Evolutionary conservation across 257 asterid species (phyloP), one percentile per base, ranked within the genome.

Genomic region (Thymus mandschuricus): DNA sequence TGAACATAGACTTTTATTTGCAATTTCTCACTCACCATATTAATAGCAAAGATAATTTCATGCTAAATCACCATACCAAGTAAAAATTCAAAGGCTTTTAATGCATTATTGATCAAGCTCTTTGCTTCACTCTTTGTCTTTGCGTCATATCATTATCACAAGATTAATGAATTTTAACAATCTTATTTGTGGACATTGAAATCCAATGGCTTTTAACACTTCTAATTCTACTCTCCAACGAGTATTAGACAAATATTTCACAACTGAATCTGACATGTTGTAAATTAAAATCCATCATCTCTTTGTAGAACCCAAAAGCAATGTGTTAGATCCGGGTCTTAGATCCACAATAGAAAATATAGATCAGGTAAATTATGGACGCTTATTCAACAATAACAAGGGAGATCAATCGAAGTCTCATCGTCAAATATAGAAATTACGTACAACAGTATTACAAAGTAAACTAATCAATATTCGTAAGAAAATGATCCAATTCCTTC

Each of bases 101-200:
- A 21, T 51, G 58, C 58, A 51, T 51, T 51, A 21, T n/a, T n/a
- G n/a, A 51, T n/a, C 30, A n/a, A 51, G 15, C 58, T 51, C 6
- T 51, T 30, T n/a, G 58, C 58, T 15, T 51, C 29, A 51, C 58
- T n/a, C 58, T 45, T 45, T n/a, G 58, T 1, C 29, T 51, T 51
- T n/a, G 30, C 58, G n/a, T n/a, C n/a, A n/a, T n/a, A 51, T 51
- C 58, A n/a, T 51, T n/a, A 51, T 51, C 58, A 51, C 58, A 51
- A 13, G 4, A 13, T 51, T 51, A 8, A 51, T 51, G 15, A 51
- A 51, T 51, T n/a, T 21, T 9, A 51, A 0, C 9, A n/a, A 21
- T 51, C 29, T 51, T 51, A 51, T 51, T 0, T 21, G 58, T 13
- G 58, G 30, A 51, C 58, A 51, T 51, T 51, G 30, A 51, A 51